These are phyloP conservation scores for Agrocybe praecox DNA, from an alignment of 768 basidiomycete species.

Conservation along the genomic window DNA sequence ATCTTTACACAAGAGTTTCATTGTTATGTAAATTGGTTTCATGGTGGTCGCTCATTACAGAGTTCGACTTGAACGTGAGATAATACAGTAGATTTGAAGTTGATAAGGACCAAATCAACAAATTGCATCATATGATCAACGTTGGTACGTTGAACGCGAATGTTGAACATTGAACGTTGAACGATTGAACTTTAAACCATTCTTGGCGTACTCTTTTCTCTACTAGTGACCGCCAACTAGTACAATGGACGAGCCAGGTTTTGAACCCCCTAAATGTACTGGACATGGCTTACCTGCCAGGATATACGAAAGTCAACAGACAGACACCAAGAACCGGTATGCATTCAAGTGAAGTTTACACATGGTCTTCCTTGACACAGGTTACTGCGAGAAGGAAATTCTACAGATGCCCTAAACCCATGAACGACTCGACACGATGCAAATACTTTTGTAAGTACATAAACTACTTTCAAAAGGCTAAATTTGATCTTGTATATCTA, in stretches of 20 bases:
- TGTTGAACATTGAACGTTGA: too few relatives aligned
- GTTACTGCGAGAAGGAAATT: too few relatives aligned
- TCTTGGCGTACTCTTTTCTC: too few relatives aligned
- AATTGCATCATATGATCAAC: neutral
- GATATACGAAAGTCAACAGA: conserved; percentile 29
- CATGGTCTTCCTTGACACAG: too few relatives aligned
- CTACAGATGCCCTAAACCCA: conserved; percentile 18
- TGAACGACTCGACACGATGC: conserved; percentile 9
- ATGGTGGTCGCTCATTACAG: too few relatives aligned
- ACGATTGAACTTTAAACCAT: too few relatives aligned
- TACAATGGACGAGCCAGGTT: conserved; percentile 1
- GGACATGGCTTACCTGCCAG: conserved; percentile 7
- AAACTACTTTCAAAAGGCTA: neutral
- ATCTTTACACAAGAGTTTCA: too few relatives aligned
- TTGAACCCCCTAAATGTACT: neutral
- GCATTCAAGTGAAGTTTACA: neutral
- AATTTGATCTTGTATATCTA: neutral
- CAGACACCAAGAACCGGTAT: conserved; percentile 37
- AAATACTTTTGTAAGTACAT: conserved; percentile 13
- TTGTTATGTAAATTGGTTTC: too few relatives aligned
- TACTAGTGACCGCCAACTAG: neutral
- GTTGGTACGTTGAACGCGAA: too few relatives aligned
- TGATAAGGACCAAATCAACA: neutral
- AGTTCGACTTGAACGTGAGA: too few relatives aligned
- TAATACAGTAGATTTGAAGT: too few relatives aligned